Evolutionary conservation across 352 stramenopile genomes (phyloP).

Genomic region (Lagenidium giganteum): DNA sequence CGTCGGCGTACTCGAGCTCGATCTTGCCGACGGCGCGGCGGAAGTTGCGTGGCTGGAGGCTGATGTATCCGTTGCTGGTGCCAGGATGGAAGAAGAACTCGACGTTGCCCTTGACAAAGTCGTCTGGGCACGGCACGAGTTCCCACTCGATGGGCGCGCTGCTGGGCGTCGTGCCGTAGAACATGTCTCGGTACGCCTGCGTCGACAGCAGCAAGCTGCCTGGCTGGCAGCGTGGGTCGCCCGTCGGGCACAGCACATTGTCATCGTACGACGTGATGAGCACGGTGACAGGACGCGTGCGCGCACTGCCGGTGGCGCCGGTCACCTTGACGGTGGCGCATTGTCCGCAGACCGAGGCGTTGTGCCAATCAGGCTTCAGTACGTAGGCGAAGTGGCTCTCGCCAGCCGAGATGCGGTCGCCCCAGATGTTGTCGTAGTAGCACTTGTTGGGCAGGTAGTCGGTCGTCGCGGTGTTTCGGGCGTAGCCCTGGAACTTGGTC

Average conservation of each 20-base stretch:
- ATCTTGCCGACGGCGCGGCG: constrained; percentile 6
- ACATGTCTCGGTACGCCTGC: constrained; percentile 21
- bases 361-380: constrained; percentile 5
- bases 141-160: constrained; percentile 16
- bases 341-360: constrained; percentile 9
- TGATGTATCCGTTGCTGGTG: constrained; percentile 11
- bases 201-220: constrained; percentile 14
- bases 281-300: no score
- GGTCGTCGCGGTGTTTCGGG: constrained; percentile 12
- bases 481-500: constrained; percentile 8
- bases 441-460: constrained; percentile 18
- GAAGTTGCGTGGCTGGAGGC: constrained; percentile 20
- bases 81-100: constrained; percentile 17
- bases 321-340: constrained; percentile 16
- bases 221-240: no score
- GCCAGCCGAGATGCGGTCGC: constrained; percentile 13
- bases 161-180: constrained; percentile 14
- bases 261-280: constrained; percentile 9
- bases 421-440: constrained; percentile 20
- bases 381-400: constrained; percentile 24
- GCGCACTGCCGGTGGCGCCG: constrained; percentile 21
- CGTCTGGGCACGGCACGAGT: constrained; percentile 11
- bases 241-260: constrained; percentile 6
- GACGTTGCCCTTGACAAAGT: constrained; percentile 19
- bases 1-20: constrained; percentile 11